These are phyloP conservation scores for Cynara cardunculus DNA, from an alignment of 129 eudicot species.

Conservation along the genomic window DNA sequence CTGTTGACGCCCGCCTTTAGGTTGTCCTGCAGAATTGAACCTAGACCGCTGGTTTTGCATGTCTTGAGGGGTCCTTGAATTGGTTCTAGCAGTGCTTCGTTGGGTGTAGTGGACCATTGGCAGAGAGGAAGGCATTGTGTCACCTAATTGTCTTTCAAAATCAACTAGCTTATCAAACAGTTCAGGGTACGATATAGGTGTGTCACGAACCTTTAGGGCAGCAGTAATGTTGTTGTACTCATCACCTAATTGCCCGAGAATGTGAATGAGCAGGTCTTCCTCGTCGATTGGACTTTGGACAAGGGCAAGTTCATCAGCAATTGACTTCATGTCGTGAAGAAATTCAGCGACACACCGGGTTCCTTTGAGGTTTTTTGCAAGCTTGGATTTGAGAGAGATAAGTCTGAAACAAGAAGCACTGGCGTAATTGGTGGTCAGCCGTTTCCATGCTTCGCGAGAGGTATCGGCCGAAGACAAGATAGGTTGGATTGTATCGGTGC, in stretches of 20 bases:
- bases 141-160: not conserved
- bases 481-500: not conserved
- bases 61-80: not conserved
- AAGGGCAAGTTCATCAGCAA: too few relatives aligned
- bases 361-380: not conserved
- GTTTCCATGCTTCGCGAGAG: not conserved
- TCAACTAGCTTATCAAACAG: not conserved
- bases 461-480: not conserved
- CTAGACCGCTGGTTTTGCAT: not conserved
- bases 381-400: not conserved
- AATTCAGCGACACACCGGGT: not conserved
- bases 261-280: too few relatives aligned
- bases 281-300: too few relatives aligned
- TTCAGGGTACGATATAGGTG: not conserved
- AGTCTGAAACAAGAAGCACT: not conserved
- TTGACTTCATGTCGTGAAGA: not conserved
- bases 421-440: not conserved
- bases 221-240: too few relatives aligned
- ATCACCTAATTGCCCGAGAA: too few relatives aligned
- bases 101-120: not conserved
- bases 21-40: not conserved
- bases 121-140: not conserved
- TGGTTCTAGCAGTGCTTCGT: not conserved
- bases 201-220: not conserved
- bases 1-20: not conserved